Conservation (phyloP, 768 basidiomycete genomes). For the Russula emetica region DNA sequence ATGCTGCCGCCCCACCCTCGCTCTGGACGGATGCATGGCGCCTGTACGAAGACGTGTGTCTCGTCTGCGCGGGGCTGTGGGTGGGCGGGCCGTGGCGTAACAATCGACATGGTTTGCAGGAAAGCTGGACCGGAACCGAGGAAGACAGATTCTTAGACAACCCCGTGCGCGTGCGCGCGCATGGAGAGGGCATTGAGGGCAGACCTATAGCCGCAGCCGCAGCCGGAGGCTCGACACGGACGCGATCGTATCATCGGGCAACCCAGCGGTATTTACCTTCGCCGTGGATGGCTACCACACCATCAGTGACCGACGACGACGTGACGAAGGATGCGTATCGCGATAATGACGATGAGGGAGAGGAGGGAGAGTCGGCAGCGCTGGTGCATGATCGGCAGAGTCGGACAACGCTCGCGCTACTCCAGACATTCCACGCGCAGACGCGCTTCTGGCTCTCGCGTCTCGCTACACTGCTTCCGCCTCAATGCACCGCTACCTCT, state of each 20-base stretch:
- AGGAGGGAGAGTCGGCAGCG: constrained; percentile 49
- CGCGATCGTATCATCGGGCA: constrained; percentile 22
- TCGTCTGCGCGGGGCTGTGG: constrained; percentile 81
- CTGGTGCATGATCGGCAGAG: constrained; percentile 34
- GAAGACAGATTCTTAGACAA: constrained; percentile 31
- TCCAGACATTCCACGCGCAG: constrained; percentile 64
- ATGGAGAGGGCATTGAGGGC: constrained; percentile 72
- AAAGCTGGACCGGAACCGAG: constrained; percentile 59
- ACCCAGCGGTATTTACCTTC: constrained; percentile 27
- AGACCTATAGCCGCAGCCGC: constrained; percentile 28
- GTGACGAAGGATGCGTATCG: background rate
- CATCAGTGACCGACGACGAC: background rate
- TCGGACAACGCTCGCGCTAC: constrained; percentile 46
- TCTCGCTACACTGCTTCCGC: constrained; percentile 27
- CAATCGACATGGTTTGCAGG: constrained; percentile 44
- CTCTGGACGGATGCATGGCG: constrained; percentile 72
- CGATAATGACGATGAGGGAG: constrained; percentile 16
- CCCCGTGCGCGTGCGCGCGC: constrained; percentile 46
- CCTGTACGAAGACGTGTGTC: constrained; percentile 80
- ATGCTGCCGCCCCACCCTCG: background rate
- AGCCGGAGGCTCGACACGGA: background rate
- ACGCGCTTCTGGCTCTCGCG: constrained; percentile 54
- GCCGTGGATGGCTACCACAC: constrained; percentile 28
- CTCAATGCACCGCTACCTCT: no score
- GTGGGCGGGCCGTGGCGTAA: constrained; percentile 52